These are phyloP conservation scores for Tylopilus vinaceipallidus DNA, from an alignment of 768 basidiomycete genomes.

Conservation along the genomic window DNA sequence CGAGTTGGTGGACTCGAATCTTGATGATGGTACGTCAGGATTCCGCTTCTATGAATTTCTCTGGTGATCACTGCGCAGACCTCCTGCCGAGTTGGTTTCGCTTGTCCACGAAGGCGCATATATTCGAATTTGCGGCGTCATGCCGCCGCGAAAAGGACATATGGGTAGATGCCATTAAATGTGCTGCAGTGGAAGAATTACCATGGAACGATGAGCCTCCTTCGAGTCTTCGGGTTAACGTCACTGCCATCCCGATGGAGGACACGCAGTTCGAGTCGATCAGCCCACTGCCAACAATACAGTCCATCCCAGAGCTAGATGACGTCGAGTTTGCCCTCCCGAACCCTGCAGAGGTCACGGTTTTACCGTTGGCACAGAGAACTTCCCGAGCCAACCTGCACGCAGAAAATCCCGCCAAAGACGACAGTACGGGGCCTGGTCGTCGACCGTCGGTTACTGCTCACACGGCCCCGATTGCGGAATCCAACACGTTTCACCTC, in stretches of 20 bases:
- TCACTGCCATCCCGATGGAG: constrained; percentile 33
- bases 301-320: constrained; percentile 52
- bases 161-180: constrained; percentile 75
- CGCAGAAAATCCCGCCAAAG: constrained; percentile 17
- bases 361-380: neutral
- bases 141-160: constrained; percentile 81
- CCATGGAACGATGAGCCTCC: constrained; percentile 61
- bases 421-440: constrained; percentile 32
- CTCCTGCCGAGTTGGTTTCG: constrained; percentile 81
- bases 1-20: constrained; percentile 63
- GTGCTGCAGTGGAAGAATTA: constrained; percentile 42
- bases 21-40: constrained; percentile 70
- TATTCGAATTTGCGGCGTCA: constrained; percentile 84
- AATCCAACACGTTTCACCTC: constrained; percentile 57
- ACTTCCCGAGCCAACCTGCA: constrained; percentile 21
- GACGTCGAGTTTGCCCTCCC: constrained; percentile 11
- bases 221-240: constrained; percentile 55
- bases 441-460: constrained; percentile 61
- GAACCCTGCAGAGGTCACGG: constrained; percentile 3
- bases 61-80: constrained; percentile 42
- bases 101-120: constrained; percentile 62
- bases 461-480: constrained; percentile 49
- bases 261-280: constrained; percentile 42
- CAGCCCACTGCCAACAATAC: constrained; percentile 49
- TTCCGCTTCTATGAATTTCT: neutral